A percentile compares a stretch with the other conserved stretches of the same genome.
Evolutionary conservation across 2,329 filamentous ascomycete genomes (phyloP).

Genomic region (Cytospora leucostoma): DNA sequence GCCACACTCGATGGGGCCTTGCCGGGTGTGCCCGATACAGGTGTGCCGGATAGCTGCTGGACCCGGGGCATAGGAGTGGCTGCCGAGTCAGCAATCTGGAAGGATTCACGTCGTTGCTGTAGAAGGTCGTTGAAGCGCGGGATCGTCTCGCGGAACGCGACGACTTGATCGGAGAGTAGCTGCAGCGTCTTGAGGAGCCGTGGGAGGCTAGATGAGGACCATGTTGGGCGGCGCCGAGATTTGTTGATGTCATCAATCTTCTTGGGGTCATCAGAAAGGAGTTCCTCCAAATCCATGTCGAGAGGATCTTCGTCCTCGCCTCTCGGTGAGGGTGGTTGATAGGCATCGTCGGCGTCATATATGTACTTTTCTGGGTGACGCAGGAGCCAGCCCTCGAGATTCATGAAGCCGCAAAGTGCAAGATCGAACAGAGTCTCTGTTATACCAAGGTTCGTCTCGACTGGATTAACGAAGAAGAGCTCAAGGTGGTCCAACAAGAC

Average conservation of each 20-base stretch:
- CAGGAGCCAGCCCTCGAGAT: constrained; percentile 87
- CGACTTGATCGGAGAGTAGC: constrained; percentile 62
- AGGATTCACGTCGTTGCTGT: constrained; percentile 64
- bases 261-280: constrained; percentile 40
- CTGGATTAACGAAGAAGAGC: constrained; percentile 84
- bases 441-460: constrained; percentile 86
- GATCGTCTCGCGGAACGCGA: constrained; percentile 62
- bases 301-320: constrained; percentile 39
- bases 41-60: constrained; percentile 31
- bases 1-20: constrained; percentile 48
- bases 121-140: constrained; percentile 74
- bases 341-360: constrained; percentile 50
- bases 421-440: constrained; percentile 83
- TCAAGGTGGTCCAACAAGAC: constrained; percentile 71
- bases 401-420: constrained; percentile 80
- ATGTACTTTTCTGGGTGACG: constrained; percentile 67
- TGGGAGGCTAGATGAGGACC: constrained; percentile 51
- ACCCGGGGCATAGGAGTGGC: constrained; percentile 34
- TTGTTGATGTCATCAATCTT: constrained; percentile 50
- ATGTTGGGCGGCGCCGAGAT: constrained; percentile 56
- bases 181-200: constrained; percentile 61
- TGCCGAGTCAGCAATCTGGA: constrained; percentile 59
- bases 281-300: constrained; percentile 10
- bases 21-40: constrained; percentile 32
- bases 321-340: constrained; percentile 22